phyloP scores from a whole-genome alignment of 176 grass and related monocot genomes.

The Oryza punctata region DNA sequence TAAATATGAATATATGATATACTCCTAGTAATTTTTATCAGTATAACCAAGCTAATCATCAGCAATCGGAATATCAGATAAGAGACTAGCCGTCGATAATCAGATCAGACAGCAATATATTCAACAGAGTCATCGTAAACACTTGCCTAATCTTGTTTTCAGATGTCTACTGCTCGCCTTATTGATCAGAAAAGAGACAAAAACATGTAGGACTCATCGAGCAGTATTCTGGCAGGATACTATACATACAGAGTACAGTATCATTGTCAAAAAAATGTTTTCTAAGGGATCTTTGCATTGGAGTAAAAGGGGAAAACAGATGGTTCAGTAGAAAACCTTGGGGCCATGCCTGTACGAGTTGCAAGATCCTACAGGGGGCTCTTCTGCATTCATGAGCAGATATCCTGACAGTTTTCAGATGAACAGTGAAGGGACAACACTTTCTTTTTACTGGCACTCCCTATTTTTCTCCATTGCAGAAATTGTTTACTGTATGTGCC shows the following conservation, averaged over 20 bases:
- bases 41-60: not conserved
- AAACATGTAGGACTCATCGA: not conserved
- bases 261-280: not conserved
- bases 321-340: not conserved
- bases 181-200: not conserved
- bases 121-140: not conserved
- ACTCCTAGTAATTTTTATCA: not conserved
- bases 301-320: not conserved
- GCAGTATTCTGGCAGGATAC: not conserved
- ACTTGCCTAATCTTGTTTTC: not conserved
- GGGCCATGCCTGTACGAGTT: not conserved
- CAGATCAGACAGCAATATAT: not conserved
- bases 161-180: not conserved
- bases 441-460: not conserved
- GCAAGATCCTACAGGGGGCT: not conserved
- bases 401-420: slow-evolving; percentile 12
- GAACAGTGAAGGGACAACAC: not conserved
- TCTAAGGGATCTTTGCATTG: not conserved
- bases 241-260: not conserved
- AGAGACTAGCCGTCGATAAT: not conserved
- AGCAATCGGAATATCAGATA: not conserved
- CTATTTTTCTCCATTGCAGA: not conserved
- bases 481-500: not conserved
- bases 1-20: not conserved
- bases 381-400: not conserved